These are phyloP conservation scores for Fusarium secorum DNA, from an alignment of 2,329 filamentous ascomycete species.

Conservation along the genomic window DNA sequence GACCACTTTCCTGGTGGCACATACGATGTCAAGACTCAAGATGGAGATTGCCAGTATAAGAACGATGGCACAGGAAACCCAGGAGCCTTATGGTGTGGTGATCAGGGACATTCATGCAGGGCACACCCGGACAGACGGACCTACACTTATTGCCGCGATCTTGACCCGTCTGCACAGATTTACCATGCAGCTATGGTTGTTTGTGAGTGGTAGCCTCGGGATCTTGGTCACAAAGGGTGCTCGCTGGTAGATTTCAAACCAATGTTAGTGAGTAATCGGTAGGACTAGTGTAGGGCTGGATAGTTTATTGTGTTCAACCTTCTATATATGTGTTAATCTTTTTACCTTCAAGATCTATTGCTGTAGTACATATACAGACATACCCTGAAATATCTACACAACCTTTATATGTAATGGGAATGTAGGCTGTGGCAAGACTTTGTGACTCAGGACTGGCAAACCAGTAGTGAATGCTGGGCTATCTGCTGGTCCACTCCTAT, in stretches of 20 bases:
- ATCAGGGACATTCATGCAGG: not conserved
- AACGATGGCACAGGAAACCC: not conserved
- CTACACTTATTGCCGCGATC: accelerated
- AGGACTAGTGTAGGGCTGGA: accelerated
- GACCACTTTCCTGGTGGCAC: not conserved
- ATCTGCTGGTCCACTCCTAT: accelerated
- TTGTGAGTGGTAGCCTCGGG: not conserved
- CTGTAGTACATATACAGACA: not conserved
- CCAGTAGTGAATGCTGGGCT: accelerated
- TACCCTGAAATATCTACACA: accelerated
- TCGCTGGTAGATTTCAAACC: accelerated
- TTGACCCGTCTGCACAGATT: not conserved
- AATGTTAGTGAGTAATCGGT: not conserved
- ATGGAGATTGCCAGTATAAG: not conserved
- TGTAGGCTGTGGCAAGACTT: not conserved
- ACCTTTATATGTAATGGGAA: accelerated
- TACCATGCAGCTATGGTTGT: not conserved
- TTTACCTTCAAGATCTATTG: not conserved
- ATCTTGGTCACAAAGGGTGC: accelerated
- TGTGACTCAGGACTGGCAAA: not conserved
- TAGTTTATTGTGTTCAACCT: not conserved
- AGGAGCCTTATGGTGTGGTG: not conserved
- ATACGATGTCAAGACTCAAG: not conserved
- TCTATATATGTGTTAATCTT: accelerated
- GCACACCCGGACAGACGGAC: not conserved